A percentile compares a stretch with the other conserved stretches of the same genome.
Conservation (phyloP, 2,329 filamentous ascomycete species). For the Aureobasidium sp. region DNA sequence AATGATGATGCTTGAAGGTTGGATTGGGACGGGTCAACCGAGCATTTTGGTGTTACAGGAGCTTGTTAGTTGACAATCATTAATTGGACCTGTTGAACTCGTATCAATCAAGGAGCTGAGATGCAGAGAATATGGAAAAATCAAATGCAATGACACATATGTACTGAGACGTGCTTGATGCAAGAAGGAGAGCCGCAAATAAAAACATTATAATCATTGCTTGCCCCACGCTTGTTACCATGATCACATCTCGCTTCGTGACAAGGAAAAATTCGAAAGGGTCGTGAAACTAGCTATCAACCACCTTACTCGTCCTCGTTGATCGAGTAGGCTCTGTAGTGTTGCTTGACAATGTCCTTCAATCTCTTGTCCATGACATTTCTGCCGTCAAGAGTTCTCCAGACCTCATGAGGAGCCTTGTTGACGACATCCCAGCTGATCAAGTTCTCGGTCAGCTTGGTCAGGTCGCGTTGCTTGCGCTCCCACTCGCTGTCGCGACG, state of each 20-base stretch:
- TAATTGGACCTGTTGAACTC: neutral
- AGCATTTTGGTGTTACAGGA: neutral
- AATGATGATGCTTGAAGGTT: neutral
- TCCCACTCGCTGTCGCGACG: conserved; percentile 67
- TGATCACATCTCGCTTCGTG: neutral
- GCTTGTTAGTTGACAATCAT: neutral
- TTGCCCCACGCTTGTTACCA: neutral
- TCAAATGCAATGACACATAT: neutral
- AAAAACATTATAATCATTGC: conserved; percentile 8
- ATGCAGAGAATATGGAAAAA: neutral
- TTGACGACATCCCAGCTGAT: conserved; percentile 80
- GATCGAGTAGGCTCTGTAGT: conserved; percentile 9
- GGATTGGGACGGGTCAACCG: neutral
- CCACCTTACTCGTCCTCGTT: neutral
- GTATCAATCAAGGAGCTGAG: neutral
- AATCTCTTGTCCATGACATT: conserved; percentile 72
- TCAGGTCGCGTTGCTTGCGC: conserved; percentile 76
- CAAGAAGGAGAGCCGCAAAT: neutral
- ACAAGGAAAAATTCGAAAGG: neutral
- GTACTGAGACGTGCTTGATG: neutral
- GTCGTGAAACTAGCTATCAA: neutral
- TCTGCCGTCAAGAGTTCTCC: conserved; percentile 67
- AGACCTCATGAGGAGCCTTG: conserved; percentile 78
- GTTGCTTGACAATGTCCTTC: conserved; percentile 55
- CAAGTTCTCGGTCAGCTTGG: conserved; percentile 70